These are phyloP conservation scores for Coprinopsis strossmayeri DNA, from an alignment of 768 basidiomycete genomes.

Conservation along the genomic window DNA sequence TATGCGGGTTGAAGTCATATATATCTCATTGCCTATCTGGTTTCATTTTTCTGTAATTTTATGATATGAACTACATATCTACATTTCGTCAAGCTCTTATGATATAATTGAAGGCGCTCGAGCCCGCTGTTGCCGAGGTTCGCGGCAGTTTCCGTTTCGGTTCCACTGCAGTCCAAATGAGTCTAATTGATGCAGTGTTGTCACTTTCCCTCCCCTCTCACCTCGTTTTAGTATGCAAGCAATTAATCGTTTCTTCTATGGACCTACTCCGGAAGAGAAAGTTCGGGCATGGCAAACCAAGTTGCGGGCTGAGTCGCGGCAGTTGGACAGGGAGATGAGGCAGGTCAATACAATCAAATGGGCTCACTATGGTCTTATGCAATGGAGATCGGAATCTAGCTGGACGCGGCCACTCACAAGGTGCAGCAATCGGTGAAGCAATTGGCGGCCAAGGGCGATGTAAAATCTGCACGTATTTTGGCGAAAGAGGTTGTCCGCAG, in stretches of 20 bases:
- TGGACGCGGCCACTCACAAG: slow-evolving; percentile 78
- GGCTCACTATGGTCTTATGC: slow-evolving; percentile 14
- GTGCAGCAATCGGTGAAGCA: slow-evolving; percentile 79
- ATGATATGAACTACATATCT: no score
- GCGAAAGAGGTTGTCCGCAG: slow-evolving; percentile 93
- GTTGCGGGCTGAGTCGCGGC: slow-evolving; percentile 74
- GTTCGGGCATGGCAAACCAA: slow-evolving; percentile 89
- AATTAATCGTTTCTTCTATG: slow-evolving; percentile 92
- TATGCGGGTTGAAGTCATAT: background rate
- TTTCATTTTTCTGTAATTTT: background rate
- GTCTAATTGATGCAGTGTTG: background rate
- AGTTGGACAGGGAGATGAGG: slow-evolving; percentile 90
- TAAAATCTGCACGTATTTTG: slow-evolving; percentile 87
- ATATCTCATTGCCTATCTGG: background rate
- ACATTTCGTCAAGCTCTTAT: no score
- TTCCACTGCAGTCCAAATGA: background rate
- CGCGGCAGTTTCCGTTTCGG: slow-evolving; percentile 1
- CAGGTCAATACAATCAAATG: slow-evolving; percentile 56
- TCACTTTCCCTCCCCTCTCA: background rate
- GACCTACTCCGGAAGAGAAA: slow-evolving; percentile 92
- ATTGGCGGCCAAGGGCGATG: slow-evolving; percentile 85
- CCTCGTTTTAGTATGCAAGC: slow-evolving; percentile 51
- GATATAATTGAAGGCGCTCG: no score
- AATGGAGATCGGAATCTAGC: slow-evolving; percentile 33
- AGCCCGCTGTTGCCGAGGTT: background rate